A percentile compares a stretch with the other conserved stretches of the same genome.
Conservation (phyloP, 2,329 filamentous ascomycete genomes). For the Pseudogymnoascus sp. region DNA sequence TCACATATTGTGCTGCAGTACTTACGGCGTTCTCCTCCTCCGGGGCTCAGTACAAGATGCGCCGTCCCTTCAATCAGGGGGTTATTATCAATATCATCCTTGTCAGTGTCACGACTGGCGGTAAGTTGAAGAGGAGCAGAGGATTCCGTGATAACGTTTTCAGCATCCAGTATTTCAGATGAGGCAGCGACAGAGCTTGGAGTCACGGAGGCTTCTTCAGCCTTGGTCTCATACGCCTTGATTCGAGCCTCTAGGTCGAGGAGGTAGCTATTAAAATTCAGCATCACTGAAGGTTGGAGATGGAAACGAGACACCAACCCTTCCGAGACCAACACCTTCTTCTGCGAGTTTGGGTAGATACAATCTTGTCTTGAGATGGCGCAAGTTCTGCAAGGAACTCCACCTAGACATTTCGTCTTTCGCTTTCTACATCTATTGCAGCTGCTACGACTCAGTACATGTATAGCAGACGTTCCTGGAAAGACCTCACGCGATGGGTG, state of each 20-base stretch:
- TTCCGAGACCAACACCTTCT: slow-evolving; percentile 19
- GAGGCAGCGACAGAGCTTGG: neutral
- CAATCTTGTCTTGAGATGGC: slow-evolving; percentile 13
- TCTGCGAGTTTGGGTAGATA: slow-evolving; percentile 18
- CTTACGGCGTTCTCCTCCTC: slow-evolving; percentile 11
- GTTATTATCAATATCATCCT: slow-evolving; percentile 13
- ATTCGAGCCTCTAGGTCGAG: slow-evolving; percentile 17
- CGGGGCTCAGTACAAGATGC: slow-evolving; percentile 9
- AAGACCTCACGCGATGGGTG: neutral
- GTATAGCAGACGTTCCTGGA: neutral
- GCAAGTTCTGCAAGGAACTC: slow-evolving; percentile 18
- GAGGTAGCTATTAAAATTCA: slow-evolving; percentile 17
- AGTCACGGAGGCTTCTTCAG: slow-evolving; percentile 2
- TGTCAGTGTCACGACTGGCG: neutral
- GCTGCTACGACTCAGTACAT: slow-evolving; percentile 11
- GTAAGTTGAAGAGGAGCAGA: slow-evolving; percentile 1
- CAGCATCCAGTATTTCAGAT: neutral
- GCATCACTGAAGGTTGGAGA: neutral
- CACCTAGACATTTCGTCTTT: slow-evolving; percentile 22
- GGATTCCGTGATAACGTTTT: neutral
- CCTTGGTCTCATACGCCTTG: slow-evolving; percentile 16
- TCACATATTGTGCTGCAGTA: neutral
- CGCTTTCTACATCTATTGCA: slow-evolving; percentile 21
- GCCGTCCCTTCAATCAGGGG: slow-evolving; percentile 12
- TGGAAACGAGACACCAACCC: slow-evolving; percentile 11